Conservation (phyloP, 2,329 filamentous ascomycete genomes). For the Calonectria pseudoturangicola region DNA sequence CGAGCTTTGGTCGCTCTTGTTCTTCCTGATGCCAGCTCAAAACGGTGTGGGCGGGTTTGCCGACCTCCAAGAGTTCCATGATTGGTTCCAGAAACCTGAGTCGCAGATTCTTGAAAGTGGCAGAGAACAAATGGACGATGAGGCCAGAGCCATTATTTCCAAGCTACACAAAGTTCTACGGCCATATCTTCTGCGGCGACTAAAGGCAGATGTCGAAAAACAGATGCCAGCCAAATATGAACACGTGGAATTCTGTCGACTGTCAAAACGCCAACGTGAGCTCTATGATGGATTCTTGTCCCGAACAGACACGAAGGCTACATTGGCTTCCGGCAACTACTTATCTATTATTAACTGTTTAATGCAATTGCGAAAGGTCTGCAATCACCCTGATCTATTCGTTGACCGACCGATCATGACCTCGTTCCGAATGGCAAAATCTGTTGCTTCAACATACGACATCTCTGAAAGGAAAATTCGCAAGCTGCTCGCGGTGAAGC, state of each 20-base stretch:
- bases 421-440: constrained; percentile 92
- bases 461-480: constrained; percentile 83
- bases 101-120: constrained; percentile 97
- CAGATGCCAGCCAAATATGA: constrained; percentile 99
- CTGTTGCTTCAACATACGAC: constrained; percentile 84
- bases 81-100: constrained; percentile 96
- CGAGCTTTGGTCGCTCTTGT: constrained; percentile 96
- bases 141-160: constrained; percentile 91
- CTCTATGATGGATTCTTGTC: constrained; percentile 98
- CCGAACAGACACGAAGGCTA: constrained; percentile 90
- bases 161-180: constrained; percentile 96
- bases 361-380: constrained; percentile 98
- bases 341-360: constrained; percentile 98
- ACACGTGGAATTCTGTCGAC: constrained; percentile 94
- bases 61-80: constrained; percentile 95
- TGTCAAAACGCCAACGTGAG: constrained; percentile 96
- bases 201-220: constrained; percentile 98
- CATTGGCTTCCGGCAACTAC: constrained; percentile 93
- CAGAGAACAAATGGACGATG: constrained; percentile 93
- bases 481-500: constrained; percentile 76
- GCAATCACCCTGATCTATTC: constrained; percentile 98
- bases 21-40: constrained; percentile 95
- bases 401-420: constrained; percentile 97
- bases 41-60: constrained; percentile 93
- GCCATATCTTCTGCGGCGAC: constrained; percentile 90